Base-by-base conservation (phyloP, 2,329 filamentous ascomycete genomes). In the Kalmusia sp. region DNA sequence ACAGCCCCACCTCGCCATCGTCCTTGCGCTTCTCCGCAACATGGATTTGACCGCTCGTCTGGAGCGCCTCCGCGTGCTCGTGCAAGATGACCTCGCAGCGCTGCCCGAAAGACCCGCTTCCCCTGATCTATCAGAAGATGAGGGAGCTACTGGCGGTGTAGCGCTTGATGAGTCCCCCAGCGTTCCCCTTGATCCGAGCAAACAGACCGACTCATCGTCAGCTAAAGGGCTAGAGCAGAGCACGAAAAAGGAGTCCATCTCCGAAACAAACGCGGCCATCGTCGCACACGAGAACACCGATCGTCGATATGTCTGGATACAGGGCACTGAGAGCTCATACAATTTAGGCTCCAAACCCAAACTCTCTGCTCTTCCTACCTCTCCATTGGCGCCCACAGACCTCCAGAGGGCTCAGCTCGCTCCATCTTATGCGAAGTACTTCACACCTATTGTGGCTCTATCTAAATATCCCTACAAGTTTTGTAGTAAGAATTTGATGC, bases 391-490 rank as follows among this genome's bases (percentile, higher is more conserved):
- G 6, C 43, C 50, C 2, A 54, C 49, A 6, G 34, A 52, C 11
- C 60, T 71, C 1, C 53, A 57, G 21, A 57, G 58, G 28, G 75
- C 75, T 27, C 64, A 77, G 28, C 61, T 71, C 15, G 68, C 72
- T 2, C 63, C 70, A 3, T 19, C 63, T 17, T 64, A 61, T 19
- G 66, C 73, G 39, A 52, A 44, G 7, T 77, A 59, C 44, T 80
- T 79, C 59, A 68, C 66, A 17, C 74, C 79, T 1, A 75, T 81
- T 43, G 34, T 69, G 6, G 74, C 84, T 0, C 73, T 91, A 21
- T 71, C 76, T 22, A 79, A 77, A 17, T 92, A 88, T 62, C 84
- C 85, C 0, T 80, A 83, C 57, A 79, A 74, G 49, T 90, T 83
- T 67, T 82, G 87, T 37, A 81, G 82, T 50, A 80, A 79, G 54